phyloP scores from a whole-genome alignment of 2,329 filamentous ascomycete genomes.

The Pestalotiopsis sp. region DNA sequence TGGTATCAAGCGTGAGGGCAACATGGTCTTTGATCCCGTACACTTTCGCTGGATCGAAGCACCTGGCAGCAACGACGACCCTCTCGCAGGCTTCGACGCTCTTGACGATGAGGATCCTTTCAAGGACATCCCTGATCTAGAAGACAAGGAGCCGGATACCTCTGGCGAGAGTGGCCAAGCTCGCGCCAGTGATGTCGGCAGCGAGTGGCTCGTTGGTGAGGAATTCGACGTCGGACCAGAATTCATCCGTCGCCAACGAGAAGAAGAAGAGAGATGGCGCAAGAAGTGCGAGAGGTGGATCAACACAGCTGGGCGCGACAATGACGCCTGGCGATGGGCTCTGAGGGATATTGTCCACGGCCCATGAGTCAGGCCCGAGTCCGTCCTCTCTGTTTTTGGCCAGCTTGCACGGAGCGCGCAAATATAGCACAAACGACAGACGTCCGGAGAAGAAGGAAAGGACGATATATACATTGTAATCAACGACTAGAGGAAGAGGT shows the following conservation, averaged over 20 bases:
- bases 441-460: background rate
- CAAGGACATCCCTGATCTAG: constrained; percentile 90
- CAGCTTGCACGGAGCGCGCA: constrained; percentile 5
- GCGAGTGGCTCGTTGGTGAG: constrained; percentile 87
- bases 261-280: constrained; percentile 91
- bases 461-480: constrained; percentile 4
- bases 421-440: background rate
- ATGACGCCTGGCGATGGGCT: constrained; percentile 77
- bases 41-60: constrained; percentile 97
- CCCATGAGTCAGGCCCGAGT: constrained; percentile 13
- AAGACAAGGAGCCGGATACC: constrained; percentile 63
- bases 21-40: constrained; percentile 97
- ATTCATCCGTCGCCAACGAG: constrained; percentile 85
- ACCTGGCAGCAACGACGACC: constrained; percentile 54
- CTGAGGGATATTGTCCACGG: constrained; percentile 62
- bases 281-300: constrained; percentile 89
- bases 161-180: constrained; percentile 49
- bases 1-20: constrained; percentile 91
- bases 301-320: constrained; percentile 56
- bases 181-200: constrained; percentile 64
- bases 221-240: constrained; percentile 97
- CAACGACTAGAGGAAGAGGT: background rate
- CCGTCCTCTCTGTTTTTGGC: constrained; percentile 2
- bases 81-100: constrained; percentile 68
- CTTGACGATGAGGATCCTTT: constrained; percentile 90